Evolutionary conservation across 2,329 filamentous ascomycete species (phyloP), one percentile per base, ranked within the genome.

Genomic region (Fusarium udum): DNA sequence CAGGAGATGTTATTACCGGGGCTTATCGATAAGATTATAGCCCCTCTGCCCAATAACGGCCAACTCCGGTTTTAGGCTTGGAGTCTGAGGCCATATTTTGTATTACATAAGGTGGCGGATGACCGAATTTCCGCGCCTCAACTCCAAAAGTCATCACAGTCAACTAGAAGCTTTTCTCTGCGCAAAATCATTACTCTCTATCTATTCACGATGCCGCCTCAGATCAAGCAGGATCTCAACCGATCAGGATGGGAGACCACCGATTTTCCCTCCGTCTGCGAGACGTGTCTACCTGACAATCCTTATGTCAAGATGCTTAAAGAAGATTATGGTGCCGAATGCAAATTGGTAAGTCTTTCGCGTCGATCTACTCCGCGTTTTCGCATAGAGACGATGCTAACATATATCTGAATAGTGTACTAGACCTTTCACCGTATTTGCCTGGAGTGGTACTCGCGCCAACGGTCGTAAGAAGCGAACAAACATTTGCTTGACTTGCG

Each of bases 231-330:
- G 81, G 95, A 98, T 81, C 88, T 98, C 52, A 98, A 98, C 84
- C 91, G 96, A 61, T 96, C 95, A 24, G 96, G 96, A 67, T 98
- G 95, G 95, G 96, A 99, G 84, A 93, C 94, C 37, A 96, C 94
- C 55, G 94, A 96, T 82, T 95, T 96, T 79, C 94, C 94, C 14
- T 95, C 93, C 6, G 92, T 96, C 39, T 96, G 91, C 86, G 96
- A 99, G 84, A 95, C 92, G 80, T 99, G 96, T 82, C 89, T 99
- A 5, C 95, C 95, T 22, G 95, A 97, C 71, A 98, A 98, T 78
- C 95, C 95, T 4, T 99, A 97, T 79, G 96, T 99, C 48, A 96
- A 98, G 84, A 98, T 99, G 95, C 88, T 99, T 69, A 99, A 99
- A 84, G 95, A 98, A 80, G 95, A 99, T 82, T 92, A 97, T 79